Evolutionary conservation across 176 grass and related monocot genomes (phyloP).

Genomic region (Zoysia japonica): DNA sequence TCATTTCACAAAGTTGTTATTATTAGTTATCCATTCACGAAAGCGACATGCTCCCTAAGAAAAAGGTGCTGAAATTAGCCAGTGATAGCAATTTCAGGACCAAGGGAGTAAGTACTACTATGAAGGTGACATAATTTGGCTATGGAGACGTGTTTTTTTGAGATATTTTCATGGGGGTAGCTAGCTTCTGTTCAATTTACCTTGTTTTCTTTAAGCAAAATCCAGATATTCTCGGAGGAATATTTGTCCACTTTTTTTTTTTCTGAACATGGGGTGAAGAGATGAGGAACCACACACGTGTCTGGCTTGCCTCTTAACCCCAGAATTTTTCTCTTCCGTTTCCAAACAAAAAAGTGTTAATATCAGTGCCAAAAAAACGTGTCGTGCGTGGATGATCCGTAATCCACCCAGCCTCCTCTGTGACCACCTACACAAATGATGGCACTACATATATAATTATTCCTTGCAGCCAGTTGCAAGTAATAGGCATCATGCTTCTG

Average conservation of each 20-base stretch:
- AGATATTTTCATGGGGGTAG: neutral
- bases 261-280: neutral
- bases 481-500: conserved; percentile 9
- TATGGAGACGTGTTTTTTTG: too few species aligned
- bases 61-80: too few species aligned
- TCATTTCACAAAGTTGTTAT: neutral
- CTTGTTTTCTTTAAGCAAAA: neutral
- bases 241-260: neutral
- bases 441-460: conserved; percentile 14
- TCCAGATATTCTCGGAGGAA: neutral
- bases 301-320: neutral
- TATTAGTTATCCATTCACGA: too few species aligned
- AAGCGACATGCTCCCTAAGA: too few species aligned
- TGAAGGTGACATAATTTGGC: too few species aligned
- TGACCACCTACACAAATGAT: conserved; percentile 9
- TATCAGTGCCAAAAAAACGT: neutral
- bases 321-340: too few species aligned
- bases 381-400: neutral
- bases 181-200: neutral
- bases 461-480: conserved; percentile 7
- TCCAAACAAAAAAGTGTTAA: neutral
- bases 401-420: neutral
- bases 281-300: neutral
- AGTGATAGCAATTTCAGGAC: too few species aligned
- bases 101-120: too few species aligned